phyloP scores from a whole-genome alignment of 768 basidiomycete species.

The Termitomyces sp. region DNA sequence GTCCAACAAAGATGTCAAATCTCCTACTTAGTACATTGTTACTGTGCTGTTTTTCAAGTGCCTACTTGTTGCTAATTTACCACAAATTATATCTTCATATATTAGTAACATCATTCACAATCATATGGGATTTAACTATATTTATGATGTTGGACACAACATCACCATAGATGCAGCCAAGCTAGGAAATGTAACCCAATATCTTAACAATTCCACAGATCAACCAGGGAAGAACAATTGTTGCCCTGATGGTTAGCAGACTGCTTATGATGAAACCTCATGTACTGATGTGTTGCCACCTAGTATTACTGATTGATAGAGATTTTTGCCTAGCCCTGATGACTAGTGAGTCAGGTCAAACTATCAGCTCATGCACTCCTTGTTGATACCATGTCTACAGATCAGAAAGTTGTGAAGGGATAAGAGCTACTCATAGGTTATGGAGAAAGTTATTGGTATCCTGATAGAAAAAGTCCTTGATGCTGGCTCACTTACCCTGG shows the following conservation, averaged over 20 bases:
- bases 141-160: not conserved
- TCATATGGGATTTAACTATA: slow-evolving; percentile 10
- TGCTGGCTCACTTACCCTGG: too few species aligned
- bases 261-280: not conserved
- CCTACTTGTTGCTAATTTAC: not conserved
- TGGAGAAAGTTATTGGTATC: slow-evolving; percentile 1
- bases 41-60: not conserved
- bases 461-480: not conserved
- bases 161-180: not conserved
- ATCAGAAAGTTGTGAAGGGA: not conserved
- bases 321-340: slow-evolving; percentile 2
- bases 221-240: too few species aligned
- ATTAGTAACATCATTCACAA: slow-evolving; percentile 7
- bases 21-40: slow-evolving; percentile 1
- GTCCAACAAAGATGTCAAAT: not conserved
- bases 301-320: slow-evolving; percentile 3
- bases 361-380: not conserved
- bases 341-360: not conserved
- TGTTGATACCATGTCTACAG: not conserved
- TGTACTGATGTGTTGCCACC: not conserved
- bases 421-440: not conserved
- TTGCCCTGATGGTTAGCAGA: too few species aligned
- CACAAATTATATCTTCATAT: not conserved
- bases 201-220: too few species aligned
- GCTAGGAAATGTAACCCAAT: too few species aligned